Percentiles rank a stretch among this genome's conserved stretches.
phyloP scores from a whole-genome alignment of 2,329 filamentous ascomycete species.

The Aspergillus texensis region DNA sequence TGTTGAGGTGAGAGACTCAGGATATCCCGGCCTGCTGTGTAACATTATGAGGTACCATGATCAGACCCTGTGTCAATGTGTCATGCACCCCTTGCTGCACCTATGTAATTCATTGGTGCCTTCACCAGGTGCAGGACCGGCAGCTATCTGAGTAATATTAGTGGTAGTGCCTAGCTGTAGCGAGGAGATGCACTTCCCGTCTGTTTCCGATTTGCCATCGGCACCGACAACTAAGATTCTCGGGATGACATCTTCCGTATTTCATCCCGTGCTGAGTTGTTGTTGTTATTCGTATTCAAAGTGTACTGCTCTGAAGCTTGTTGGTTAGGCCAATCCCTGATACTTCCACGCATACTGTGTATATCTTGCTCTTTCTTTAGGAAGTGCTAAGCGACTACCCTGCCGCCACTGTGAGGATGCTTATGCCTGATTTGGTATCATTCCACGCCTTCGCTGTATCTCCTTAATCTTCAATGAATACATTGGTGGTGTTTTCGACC shows the following conservation, averaged over 20 bases:
- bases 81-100: neutral
- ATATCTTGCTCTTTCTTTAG: too few relatives aligned
- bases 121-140: neutral
- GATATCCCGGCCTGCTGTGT: neutral
- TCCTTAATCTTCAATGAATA: neutral
- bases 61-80: neutral
- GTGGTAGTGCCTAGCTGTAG: neutral
- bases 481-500: neutral
- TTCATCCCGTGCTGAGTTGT: too few relatives aligned
- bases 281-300: too few relatives aligned
- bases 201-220: neutral
- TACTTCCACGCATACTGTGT: too few relatives aligned
- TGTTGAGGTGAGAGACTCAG: neutral
- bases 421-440: too few relatives aligned
- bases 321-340: too few relatives aligned
- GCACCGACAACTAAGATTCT: too few relatives aligned
- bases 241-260: too few relatives aligned
- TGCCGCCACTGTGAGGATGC: too few relatives aligned
- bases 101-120: neutral
- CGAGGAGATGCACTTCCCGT: neutral
- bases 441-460: neutral
- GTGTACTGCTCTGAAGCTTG: too few relatives aligned
- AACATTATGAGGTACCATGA: neutral
- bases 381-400: too few relatives aligned
- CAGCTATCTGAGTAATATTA: neutral